Evolutionary conservation across 148 eudicot genomes (phyloP).

Genomic region (Vaccinium darrowii): DNA sequence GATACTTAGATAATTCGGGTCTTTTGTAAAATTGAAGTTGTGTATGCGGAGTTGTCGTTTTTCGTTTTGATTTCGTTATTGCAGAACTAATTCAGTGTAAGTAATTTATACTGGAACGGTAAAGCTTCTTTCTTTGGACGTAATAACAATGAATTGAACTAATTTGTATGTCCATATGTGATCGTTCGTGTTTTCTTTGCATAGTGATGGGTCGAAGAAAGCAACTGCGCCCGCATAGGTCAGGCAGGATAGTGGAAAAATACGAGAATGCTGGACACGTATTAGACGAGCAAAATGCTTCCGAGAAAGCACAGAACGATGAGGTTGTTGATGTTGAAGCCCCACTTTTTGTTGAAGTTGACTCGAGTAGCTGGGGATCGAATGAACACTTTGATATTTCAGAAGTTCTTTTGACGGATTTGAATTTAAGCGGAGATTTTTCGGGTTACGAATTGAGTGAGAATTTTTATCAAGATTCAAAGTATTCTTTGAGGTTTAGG

Average conservation of each 20-base stretch:
- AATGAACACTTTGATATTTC: slow-evolving; percentile 64
- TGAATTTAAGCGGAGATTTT: slow-evolving; percentile 45
- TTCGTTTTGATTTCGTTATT: not conserved
- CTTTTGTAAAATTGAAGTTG: not conserved
- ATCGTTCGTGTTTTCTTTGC: not conserved
- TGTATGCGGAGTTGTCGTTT: not conserved
- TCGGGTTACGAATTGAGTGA: slow-evolving; percentile 42
- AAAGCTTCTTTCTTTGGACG: not conserved
- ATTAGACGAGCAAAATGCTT: slow-evolving; percentile 22
- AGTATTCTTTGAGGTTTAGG: slow-evolving; percentile 51
- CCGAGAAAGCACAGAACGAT: slow-evolving; percentile 19
- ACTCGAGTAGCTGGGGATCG: slow-evolving; percentile 43
- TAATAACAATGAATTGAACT: not conserved
- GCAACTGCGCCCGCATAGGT: slow-evolving; percentile 53
- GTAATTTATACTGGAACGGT: not conserved
- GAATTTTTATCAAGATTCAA: slow-evolving; percentile 36
- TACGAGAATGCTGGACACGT: slow-evolving; percentile 23
- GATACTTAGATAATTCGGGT: not conserved
- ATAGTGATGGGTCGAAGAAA: slow-evolving; percentile 72
- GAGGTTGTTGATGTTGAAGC: slow-evolving; percentile 26
- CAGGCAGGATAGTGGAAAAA: slow-evolving; percentile 39
- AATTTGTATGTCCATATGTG: not conserved
- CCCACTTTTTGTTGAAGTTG: slow-evolving; percentile 59
- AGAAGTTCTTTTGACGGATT: slow-evolving; percentile 67
- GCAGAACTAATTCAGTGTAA: not conserved